phyloP scores from a whole-genome alignment of 1,284 basidiomycete species.

The Pholiota adiposa region DNA sequence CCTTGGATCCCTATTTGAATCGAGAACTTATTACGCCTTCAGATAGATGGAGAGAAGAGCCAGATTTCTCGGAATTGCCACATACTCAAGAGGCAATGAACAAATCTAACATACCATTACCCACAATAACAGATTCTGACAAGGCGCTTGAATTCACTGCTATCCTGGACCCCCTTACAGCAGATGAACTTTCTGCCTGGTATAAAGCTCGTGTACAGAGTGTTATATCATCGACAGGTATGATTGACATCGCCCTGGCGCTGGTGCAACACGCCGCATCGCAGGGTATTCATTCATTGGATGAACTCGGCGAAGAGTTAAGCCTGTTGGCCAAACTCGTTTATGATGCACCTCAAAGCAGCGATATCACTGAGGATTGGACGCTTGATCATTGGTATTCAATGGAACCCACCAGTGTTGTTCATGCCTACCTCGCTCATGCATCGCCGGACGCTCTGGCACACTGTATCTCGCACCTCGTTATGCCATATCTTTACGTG shows the following conservation, averaged over 20 bases:
- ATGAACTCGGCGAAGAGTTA: constrained; percentile 88
- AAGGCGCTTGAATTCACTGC: constrained; percentile 11
- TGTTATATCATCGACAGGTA: constrained; percentile 70
- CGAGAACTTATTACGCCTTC: constrained; percentile 42
- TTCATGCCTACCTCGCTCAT: constrained; percentile 76
- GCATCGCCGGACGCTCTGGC: constrained; percentile 72
- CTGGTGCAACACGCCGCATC: constrained; percentile 87
- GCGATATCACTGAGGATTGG: constrained; percentile 59
- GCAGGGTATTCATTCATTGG: constrained; percentile 77
- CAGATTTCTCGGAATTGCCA: constrained; percentile 60
- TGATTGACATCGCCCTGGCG: constrained; percentile 79
- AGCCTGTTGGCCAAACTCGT: constrained; percentile 83
- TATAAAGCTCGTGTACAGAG: constrained; percentile 68
- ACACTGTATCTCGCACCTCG: constrained; percentile 73
- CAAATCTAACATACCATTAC: constrained; percentile 18
- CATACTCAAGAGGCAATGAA: constrained; percentile 46
- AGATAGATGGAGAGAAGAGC: constrained; percentile 50
- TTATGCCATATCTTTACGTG: constrained; percentile 90
- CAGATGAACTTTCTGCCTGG: constrained; percentile 67
- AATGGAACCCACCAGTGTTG: constrained; percentile 65
- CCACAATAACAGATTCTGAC: constrained; percentile 14
- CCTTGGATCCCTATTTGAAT: constrained; percentile 50
- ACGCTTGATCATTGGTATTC: constrained; percentile 73
- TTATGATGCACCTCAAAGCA: constrained; percentile 71
- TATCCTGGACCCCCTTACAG: constrained; percentile 32